Base-by-base conservation (phyloP, 345 rosid species). In the Excoecaria agallocha region DNA sequence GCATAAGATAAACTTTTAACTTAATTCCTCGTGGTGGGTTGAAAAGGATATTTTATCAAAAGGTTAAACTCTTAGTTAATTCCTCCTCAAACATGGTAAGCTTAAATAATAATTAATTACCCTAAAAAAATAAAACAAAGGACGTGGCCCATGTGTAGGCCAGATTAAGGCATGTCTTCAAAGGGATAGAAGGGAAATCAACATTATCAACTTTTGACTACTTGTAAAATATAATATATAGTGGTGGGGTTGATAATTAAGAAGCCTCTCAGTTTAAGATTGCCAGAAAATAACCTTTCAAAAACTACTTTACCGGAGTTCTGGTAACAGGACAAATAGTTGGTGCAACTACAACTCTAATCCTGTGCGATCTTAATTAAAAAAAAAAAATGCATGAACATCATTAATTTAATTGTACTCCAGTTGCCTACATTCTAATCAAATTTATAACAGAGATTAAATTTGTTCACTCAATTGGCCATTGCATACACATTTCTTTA, bases 301-400 rank as follows among this genome's bases (percentile, higher is more conserved):
- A 64, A 41, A 64, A 64, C 68, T 3, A 41, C 30, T 19, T 19
- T 17, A 0, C 12, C 0, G 35, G 43, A 60, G 35, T 60, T 60
- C n/a, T 60, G 19, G 41, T 60, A 12, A 12, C 43, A 3, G 46
- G 50, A n/a, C 30, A 41, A 24, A 11, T 12, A 66, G 70, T 66
- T 66, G 70, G 70, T 66, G 24, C 70, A 66, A 66, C 70, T 66
- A 45, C 52, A 66, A 66, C 48, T 46, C 46, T 20, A 24, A 46
- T 17, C 3, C 20, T 17, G 2, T 45, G 38, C 20, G 37, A 43
- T 15, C 50, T 12, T 51, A 51, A 51, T 51, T 51, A 17, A 0
- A 17, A 12, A 49, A 11, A 49, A n/a, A n/a, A n/a, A n/a, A n/a
- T n/a, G n/a, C n/a, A n/a, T n/a, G n/a, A n/a, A n/a, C n/a, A n/a